Base-by-base conservation (phyloP, 139 green algal genomes). In the Gonium pectorale region DNA sequence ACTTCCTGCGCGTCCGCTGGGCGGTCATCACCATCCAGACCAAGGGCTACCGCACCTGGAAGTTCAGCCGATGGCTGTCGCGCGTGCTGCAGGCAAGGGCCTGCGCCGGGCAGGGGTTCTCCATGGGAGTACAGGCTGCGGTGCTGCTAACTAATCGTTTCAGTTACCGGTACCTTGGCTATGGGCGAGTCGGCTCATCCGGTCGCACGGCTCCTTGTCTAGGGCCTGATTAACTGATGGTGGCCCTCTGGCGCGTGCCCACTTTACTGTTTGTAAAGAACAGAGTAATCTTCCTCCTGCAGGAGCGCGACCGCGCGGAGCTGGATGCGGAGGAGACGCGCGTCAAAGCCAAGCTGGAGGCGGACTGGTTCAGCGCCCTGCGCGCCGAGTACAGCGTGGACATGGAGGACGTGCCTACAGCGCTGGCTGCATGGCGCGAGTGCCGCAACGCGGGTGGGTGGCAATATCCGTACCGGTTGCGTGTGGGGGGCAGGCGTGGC, bases 11-110 rank as follows among this genome's bases (percentile, higher is more conserved):
- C 51, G 63, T 88, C 13, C 70, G 37, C 8, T 11, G 35, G 5
- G 88, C 90, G 2, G 79, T 71, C 35, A 62, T 67, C 49, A 77
- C 37, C 11, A 83, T 96, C 41, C 94, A 97, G 88, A 89, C 89
- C 33, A 62, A 52, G 86, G 90, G 37, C 52, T 67, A 38, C 75
- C 63, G 62, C 59, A 64, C 3, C 67, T 91, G 41, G 86, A 82
- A 52, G 85, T 91, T 43, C 82, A 81, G 63, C 59, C 51, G 37
- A 11, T 73, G 71, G 85, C 67, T 85, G 40, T 63, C 46, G n/a
- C 35, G 37, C 6, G 43, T 35, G 27, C 54, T 85, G 79, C 79
- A 85, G 79, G 79, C 56, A 44, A 0, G 63, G 6, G 59, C 9
- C 8, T 17, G 80, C 68, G 22, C 22, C 56, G 56, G 56, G 56